A percentile compares a stretch with the other conserved stretches of the same genome.
These are phyloP conservation scores for Phoenix dactylifera DNA, from an alignment of 176 grass and related monocot species.

Conservation along the genomic window DNA sequence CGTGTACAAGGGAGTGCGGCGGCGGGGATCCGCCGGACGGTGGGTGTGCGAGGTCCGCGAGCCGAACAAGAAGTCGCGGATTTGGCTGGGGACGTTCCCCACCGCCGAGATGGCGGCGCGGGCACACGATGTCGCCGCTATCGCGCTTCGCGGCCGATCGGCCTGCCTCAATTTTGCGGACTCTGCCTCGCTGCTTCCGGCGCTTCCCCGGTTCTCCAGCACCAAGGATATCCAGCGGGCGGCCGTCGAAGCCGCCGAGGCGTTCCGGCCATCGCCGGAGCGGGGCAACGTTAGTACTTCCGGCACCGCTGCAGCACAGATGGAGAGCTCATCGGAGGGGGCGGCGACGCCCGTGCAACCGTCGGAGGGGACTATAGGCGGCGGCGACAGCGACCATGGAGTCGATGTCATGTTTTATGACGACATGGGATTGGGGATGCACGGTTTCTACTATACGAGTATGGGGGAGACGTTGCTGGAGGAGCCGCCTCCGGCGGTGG, in stretches of 20 bases:
- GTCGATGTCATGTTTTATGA: conserved; percentile 5
- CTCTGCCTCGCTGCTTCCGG: conserved; percentile 33
- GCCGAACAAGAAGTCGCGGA: conserved; percentile 33
- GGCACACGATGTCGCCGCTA: conserved; percentile 56
- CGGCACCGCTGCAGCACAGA: not conserved
- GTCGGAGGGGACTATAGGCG: not conserved
- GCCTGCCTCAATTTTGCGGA: conserved; percentile 66
- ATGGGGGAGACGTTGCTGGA: conserved; percentile 43
- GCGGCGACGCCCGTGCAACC: too few relatives aligned
- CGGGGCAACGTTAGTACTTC: too few relatives aligned
- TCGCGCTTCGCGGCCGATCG: conserved; percentile 25
- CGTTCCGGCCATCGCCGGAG: conserved; percentile 13
- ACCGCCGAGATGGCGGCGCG: conserved; percentile 51
- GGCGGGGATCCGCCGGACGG: conserved; percentile 23
- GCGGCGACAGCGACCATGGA: not conserved
- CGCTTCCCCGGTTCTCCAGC: conserved; percentile 19
- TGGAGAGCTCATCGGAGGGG: not conserved
- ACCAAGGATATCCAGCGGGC: conserved; percentile 38
- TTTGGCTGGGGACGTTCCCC: conserved; percentile 83
- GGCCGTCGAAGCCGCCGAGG: conserved; percentile 34
- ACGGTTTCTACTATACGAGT: conserved; percentile 37
- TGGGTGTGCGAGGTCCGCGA: conserved; percentile 87
- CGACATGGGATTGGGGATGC: conserved; percentile 22
- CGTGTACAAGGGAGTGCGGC: conserved; percentile 66
- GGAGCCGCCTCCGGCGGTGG: conserved; percentile 15